These are phyloP conservation scores for Spizellomyces punctatus DNA, from an alignment of 192 early-diverging fungal species.

Conservation along the genomic window DNA sequence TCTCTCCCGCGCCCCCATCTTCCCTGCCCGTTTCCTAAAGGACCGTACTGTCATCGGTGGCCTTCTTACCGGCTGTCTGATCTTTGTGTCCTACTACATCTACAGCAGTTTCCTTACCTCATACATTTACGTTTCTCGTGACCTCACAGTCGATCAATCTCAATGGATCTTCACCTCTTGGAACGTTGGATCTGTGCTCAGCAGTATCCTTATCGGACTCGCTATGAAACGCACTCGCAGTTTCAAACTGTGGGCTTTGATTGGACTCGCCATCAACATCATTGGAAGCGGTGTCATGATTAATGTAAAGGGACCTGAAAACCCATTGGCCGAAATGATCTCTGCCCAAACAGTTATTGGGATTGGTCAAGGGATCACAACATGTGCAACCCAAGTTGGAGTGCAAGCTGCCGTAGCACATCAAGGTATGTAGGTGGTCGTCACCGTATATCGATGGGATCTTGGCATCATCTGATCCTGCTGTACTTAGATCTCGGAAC, in stretches of 20 bases:
- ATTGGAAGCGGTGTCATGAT: slow-evolving; percentile 10
- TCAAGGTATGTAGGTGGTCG: too few species aligned
- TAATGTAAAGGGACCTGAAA: slow-evolving; percentile 10
- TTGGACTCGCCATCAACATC: slow-evolving; percentile 6
- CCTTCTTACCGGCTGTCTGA: neutral
- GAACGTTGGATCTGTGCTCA: neutral
- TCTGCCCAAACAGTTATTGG: neutral
- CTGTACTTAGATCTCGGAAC: neutral
- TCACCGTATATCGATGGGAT: too few species aligned
- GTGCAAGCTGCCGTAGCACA: slow-evolving; percentile 11
- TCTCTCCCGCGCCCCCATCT: neutral
- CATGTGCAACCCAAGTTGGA: slow-evolving; percentile 12
- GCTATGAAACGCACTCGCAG: neutral
- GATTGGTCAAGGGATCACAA: neutral
- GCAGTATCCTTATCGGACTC: neutral
- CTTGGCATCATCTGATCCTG: too few species aligned
- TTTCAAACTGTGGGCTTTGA: neutral
- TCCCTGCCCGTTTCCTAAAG: neutral
- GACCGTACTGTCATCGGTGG: neutral
- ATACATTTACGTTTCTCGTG: neutral
- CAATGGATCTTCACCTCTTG: neutral
- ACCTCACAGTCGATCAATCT: neutral
- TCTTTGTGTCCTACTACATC: neutral
- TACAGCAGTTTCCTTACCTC: neutral
- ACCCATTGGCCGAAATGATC: neutral